phyloP scores from a whole-genome alignment of 148 eudicot species.

The Silene conica region DNA sequence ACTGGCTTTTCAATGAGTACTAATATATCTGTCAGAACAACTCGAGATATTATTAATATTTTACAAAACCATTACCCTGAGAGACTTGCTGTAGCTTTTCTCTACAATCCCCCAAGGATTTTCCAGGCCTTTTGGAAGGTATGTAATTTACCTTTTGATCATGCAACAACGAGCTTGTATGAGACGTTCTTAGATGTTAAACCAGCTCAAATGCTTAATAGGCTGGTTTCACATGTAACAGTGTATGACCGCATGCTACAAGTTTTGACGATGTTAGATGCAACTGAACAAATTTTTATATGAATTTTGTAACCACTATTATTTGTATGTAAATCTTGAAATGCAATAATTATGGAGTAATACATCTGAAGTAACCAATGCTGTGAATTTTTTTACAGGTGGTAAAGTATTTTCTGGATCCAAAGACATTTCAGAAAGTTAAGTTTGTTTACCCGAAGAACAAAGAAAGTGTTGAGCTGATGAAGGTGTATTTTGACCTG shows the following conservation, averaged over 20 bases:
- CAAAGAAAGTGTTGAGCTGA: conserved; percentile 68
- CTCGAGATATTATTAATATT: conserved; percentile 62
- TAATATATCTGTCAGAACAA: conserved; percentile 54
- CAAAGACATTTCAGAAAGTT: conserved; percentile 58
- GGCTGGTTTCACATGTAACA: conserved; percentile 35
- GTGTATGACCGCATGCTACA: conserved; percentile 38
- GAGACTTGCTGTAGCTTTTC: conserved; percentile 69
- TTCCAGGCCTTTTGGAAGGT: conserved; percentile 90
- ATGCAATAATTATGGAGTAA: neutral
- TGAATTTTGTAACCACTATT: neutral
- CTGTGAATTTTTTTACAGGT: conserved; percentile 31
- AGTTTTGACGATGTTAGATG: neutral
- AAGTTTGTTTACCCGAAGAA: conserved; percentile 64
- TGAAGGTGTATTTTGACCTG: conserved; percentile 66
- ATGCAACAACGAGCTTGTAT: neutral
- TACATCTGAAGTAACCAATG: neutral
- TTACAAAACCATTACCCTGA: conserved; percentile 95
- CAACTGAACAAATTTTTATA: neutral
- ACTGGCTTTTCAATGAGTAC: conserved; percentile 74
- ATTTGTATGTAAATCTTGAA: neutral
- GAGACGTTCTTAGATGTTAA: too few species aligned
- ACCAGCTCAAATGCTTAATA: conserved; percentile 28
- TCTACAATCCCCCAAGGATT: conserved; percentile 79
- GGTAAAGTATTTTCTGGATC: conserved; percentile 66
- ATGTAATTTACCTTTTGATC: neutral